Evolutionary conservation across 2,329 filamentous ascomycete species (phyloP), one percentile per base, ranked within the genome.

Genomic region (Ophiostoma ips): DNA sequence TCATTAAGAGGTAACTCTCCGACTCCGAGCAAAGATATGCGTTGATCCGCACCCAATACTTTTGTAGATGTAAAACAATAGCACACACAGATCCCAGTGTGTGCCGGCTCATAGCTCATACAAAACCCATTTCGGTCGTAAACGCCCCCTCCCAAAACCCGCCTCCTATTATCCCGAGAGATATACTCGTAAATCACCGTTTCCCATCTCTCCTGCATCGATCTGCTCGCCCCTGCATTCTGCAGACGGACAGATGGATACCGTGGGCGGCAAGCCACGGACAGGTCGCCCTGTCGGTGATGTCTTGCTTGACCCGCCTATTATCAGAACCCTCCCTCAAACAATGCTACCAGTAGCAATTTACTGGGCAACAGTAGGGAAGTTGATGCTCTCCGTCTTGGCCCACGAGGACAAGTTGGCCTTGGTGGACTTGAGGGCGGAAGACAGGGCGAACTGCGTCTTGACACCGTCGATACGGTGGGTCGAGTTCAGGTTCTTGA

Each of bases 401-500:
- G 55, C 58, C 63, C 63, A 65, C n/a, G 56, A 52, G 51, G 57
- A 53, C 35, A 64, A 38, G 53, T 64, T 56, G 68, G 60, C 62
- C 55, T 60, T 61, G 56, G 57, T 55, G 67, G 62, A 59, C 18
- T 58, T 59, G 21, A 68, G 60, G 16, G 87, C 84, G 50, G 78
- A 84, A 38, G 68, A 65, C 40, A 94, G 75, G 45, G 75, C 81
- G 60, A 75, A 85, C 62, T 90, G 85, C 24, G 72, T 76, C 16
- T 68, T 60, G 55, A 90, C 73, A 41, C 86, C 87, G 58, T 90
- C 79, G 56, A 90, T 70, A 58, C 87, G 83, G 70, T 94, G 87
- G 31, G 79, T 87, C 34, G 83, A 81, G 71, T 94, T 94, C 67
- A 94, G 75, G 71, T 94, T 94, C 79, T 94, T 94, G 66, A 90